Base-by-base conservation (phyloP, 768 basidiomycete species). In the Leccinellum albellum region DNA sequence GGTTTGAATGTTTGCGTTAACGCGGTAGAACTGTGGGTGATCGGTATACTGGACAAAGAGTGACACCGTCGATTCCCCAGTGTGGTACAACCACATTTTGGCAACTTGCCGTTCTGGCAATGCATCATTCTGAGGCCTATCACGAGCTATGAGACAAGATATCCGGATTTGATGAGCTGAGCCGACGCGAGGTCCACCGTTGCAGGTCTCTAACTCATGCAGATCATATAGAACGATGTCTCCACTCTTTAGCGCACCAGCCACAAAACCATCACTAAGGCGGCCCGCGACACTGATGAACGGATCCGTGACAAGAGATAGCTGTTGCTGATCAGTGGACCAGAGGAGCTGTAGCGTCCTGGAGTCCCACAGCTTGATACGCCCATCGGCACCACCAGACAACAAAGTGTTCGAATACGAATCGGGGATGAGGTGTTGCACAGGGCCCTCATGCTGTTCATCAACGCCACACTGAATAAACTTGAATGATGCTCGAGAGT, bases 341-440 rank as follows among this genome's bases (percentile, higher is more conserved):
- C 89, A 92, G 21, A 86, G 51, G 57, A 85, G 86, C n/a, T 59
- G 62, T 14, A 83, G 68, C 4, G 72, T 73, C 61, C 78, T 81
- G 15, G 79, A 72, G 56, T 87, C 80, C 91, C 91, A 93, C 3
- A 94, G 59, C 67, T 91, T 93, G 61, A 89, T 78, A 23, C 74
- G 71, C 0, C 89, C 89, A 61, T 92, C 89, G 1, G 74, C 66
- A 6, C 81, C 83, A 1, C 75, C 84, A 5, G 84, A 87, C 35
- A 83, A 70, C 37, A 83, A 77, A 1, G 65, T 65, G 7, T 64
- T 60, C 1, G 66, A 67, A 15, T 47, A 58, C 17, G 71, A 67
- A 57, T 80, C 78, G 79, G 86, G 89, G 4, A 78, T 66, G 5
- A 82, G 75, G 57, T 86, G 80, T 10, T 77, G 64, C 4, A 92